A percentile compares a stretch with the other conserved stretches of the same genome.
These are phyloP conservation scores for Pittosporum tobira DNA, from an alignment of 129 eudicot species.

Conservation along the genomic window DNA sequence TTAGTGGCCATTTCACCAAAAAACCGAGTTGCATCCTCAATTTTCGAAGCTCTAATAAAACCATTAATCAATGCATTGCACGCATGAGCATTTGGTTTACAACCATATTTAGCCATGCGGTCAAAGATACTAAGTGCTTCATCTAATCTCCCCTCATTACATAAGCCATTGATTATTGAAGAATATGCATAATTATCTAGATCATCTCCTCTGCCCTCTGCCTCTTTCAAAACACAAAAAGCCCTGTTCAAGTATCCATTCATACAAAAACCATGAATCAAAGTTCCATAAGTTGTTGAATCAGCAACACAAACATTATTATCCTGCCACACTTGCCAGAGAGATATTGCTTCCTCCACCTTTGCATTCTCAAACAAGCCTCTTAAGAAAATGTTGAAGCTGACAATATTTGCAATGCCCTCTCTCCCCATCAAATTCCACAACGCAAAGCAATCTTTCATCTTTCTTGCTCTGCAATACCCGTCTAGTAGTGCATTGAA, in stretches of 20 bases:
- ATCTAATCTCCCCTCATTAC: slow-evolving; percentile 47
- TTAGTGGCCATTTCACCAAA: slow-evolving; percentile 34
- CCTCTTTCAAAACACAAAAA: slow-evolving; percentile 33
- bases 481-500: slow-evolving; percentile 65
- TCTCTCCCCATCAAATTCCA: slow-evolving; percentile 67
- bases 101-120: slow-evolving; percentile 37
- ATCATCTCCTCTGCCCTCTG: slow-evolving; percentile 30
- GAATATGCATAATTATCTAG: slow-evolving; percentile 58
- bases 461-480: slow-evolving; percentile 40
- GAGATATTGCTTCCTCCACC: slow-evolving; percentile 50
- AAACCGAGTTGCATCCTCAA: slow-evolving; percentile 42
- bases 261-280: slow-evolving; percentile 74
- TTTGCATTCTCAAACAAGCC: slow-evolving; percentile 48
- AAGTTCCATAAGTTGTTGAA: slow-evolving; percentile 48
- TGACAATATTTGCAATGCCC: slow-evolving; percentile 28
- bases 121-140: slow-evolving; percentile 49
- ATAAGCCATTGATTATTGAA: slow-evolving; percentile 56
- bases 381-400: slow-evolving; percentile 58
- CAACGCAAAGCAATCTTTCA: slow-evolving; percentile 32
- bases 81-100: slow-evolving; percentile 52
- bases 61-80: slow-evolving; percentile 73
- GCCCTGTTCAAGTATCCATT: slow-evolving; percentile 55
- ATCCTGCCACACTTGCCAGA: slow-evolving; percentile 45
- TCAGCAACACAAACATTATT: slow-evolving; percentile 30
- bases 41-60: slow-evolving; percentile 38